Percentiles rank a stretch among this genome's conserved stretches.
phyloP scores from a whole-genome alignment of 306 rosid species.

The Astragalus membranaceus region DNA sequence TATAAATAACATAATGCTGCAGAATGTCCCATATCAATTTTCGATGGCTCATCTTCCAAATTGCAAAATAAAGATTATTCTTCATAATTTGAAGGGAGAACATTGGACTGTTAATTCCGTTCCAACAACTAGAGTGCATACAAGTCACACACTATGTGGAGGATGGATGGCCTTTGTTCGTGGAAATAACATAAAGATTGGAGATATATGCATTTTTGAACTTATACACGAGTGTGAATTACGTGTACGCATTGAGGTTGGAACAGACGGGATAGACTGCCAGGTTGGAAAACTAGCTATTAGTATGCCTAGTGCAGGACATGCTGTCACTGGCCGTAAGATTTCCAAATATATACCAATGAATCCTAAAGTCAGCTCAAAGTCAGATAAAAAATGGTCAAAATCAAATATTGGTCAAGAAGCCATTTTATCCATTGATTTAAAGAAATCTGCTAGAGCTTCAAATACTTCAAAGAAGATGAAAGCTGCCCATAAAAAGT shows the following conservation, averaged over 20 bases:
- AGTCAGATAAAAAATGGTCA: constrained; percentile 44
- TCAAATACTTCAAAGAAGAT: constrained; percentile 46
- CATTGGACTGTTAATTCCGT: constrained; percentile 90
- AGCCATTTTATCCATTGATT: constrained; percentile 39
- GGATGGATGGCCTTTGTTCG: constrained; percentile 99
- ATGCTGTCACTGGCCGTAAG: constrained; percentile 33
- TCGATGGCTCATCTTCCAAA: constrained; percentile 87
- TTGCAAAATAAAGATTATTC: constrained; percentile 71
- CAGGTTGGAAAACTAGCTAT: constrained; percentile 46
- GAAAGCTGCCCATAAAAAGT: constrained; percentile 47
- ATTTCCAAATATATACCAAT: constrained; percentile 39
- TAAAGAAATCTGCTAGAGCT: constrained; percentile 47
- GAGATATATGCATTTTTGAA: constrained; percentile 87
- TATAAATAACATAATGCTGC: constrained; percentile 38
- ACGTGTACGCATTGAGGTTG: constrained; percentile 56
- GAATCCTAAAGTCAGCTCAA: constrained; percentile 45
- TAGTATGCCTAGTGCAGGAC: constrained; percentile 36
- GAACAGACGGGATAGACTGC: constrained; percentile 43
- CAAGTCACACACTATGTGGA: constrained; percentile 92
- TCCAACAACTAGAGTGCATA: constrained; percentile 82
- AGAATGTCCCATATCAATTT: constrained; percentile 84
- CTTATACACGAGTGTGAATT: constrained; percentile 77
- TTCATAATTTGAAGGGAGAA: constrained; percentile 81
- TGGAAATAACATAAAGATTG: constrained; percentile 61
- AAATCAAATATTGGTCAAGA: constrained; percentile 48